These are phyloP conservation scores for Solanum neorickii DNA, from an alignment of 257 asterid species.

Conservation along the genomic window DNA sequence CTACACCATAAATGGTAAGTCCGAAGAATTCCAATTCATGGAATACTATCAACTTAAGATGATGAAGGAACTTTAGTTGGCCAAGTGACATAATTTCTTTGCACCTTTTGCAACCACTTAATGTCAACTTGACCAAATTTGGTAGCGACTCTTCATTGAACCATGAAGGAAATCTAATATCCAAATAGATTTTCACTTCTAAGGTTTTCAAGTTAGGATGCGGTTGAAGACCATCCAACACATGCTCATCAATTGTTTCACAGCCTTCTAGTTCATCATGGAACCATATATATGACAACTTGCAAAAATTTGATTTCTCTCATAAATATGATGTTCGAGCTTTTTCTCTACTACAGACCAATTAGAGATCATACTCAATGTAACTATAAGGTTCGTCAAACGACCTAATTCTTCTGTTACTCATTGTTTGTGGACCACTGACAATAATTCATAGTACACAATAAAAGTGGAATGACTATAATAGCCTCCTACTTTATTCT, in stretches of 20 bases:
- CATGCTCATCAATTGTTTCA: background rate
- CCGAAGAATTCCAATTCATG: background rate
- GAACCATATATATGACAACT: background rate
- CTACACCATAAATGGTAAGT: background rate
- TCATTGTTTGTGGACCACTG: no score
- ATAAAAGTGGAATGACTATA: no score
- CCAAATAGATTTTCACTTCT: background rate
- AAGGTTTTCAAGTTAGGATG: slow-evolving; percentile 5
- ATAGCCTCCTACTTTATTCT: no score
- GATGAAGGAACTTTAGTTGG: slow-evolving; percentile 7
- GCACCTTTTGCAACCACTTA: background rate
- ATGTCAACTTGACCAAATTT: background rate
- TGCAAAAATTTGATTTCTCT: no score
- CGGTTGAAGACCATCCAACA: slow-evolving; percentile 13
- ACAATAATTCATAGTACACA: no score
- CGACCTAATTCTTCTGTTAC: no score
- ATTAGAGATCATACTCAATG: no score
- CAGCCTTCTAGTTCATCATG: background rate
- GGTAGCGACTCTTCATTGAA: background rate
- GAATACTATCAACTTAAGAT: background rate
- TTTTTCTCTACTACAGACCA: no score
- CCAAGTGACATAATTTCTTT: slow-evolving; percentile 9
- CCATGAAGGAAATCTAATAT: slow-evolving; percentile 8
- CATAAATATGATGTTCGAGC: no score
- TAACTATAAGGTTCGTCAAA: no score